These are phyloP conservation scores for Cocos nucifera DNA, from an alignment of 176 grass and related monocot species.

Conservation along the genomic window DNA sequence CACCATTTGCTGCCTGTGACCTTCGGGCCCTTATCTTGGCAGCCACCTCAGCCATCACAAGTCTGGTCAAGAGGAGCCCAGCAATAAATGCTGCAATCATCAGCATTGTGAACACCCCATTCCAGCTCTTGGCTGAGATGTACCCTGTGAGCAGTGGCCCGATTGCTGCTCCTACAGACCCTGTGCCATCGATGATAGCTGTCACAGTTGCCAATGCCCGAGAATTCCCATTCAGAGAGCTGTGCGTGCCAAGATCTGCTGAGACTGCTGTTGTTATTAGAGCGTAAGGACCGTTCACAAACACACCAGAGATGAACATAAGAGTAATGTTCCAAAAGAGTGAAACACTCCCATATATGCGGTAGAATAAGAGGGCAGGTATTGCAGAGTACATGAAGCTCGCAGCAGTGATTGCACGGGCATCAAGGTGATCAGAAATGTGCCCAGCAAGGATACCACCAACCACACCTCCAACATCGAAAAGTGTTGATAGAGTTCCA, in stretches of 20 bases:
- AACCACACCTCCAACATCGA: constrained; percentile 68
- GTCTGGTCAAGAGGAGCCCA: constrained; percentile 49
- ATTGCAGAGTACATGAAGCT: constrained; percentile 69
- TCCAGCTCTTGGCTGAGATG: constrained; percentile 69
- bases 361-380: constrained; percentile 73
- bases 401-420: constrained; percentile 62
- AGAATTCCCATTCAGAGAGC: constrained; percentile 72
- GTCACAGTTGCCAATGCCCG: constrained; percentile 77
- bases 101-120: constrained; percentile 74
- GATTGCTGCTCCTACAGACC: constrained; percentile 62
- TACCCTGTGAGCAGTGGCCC: constrained; percentile 84
- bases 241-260: constrained; percentile 69
- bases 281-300: constrained; percentile 80
- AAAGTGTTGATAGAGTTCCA: constrained; percentile 56
- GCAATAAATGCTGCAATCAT: constrained; percentile 61
- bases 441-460: constrained; percentile 74
- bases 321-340: constrained; percentile 48
- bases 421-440: constrained; percentile 68
- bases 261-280: constrained; percentile 84
- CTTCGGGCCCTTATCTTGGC: too few species aligned
- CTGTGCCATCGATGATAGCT: constrained; percentile 77
- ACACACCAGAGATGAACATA: constrained; percentile 61
- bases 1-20: too few species aligned
- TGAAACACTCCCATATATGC: constrained; percentile 52
- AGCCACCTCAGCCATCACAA: constrained; percentile 47